phyloP scores from a whole-genome alignment of 2,329 filamentous ascomycete species.

The Fusarium sp. region DNA sequence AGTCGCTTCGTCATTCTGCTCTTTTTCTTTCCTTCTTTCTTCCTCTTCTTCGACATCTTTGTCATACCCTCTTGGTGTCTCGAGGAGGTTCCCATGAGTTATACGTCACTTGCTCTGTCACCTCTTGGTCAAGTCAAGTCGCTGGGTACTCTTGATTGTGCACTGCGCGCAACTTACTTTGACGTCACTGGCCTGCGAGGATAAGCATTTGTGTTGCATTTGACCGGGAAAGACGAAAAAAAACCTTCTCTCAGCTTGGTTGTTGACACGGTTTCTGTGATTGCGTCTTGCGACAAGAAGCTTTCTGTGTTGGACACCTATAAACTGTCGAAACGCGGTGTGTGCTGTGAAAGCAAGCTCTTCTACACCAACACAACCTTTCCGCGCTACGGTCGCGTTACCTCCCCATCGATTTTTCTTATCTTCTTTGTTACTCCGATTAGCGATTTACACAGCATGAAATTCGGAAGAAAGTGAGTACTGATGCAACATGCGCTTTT shows the following conservation, averaged over 20 bases:
- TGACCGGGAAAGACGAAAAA: not conserved
- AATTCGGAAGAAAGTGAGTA: constrained; percentile 71
- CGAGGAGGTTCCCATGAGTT: constrained; percentile 14
- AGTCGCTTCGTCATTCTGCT: constrained; percentile 6
- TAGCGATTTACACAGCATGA: constrained; percentile 56
- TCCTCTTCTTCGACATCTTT: not conserved
- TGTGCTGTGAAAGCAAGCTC: constrained; percentile 10
- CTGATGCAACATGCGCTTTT: not conserved
- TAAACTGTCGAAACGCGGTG: constrained; percentile 22
- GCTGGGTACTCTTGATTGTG: constrained; percentile 31
- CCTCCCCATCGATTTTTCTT: constrained; percentile 1
- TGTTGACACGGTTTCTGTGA: not conserved
- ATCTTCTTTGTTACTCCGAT: constrained; percentile 10
- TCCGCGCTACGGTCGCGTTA: constrained; percentile 2
- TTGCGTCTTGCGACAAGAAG: constrained; percentile 1
- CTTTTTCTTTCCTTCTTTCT: not conserved
- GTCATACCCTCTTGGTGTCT: not conserved
- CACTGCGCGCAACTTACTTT: constrained; percentile 18
- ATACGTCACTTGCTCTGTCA: constrained; percentile 7
- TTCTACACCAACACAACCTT: not conserved
- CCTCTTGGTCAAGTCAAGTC: constrained; percentile 26
- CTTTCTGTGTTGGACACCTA: constrained; percentile 10
- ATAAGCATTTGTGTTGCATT: constrained; percentile 17
- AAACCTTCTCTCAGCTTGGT: not conserved
- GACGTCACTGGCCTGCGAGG: constrained; percentile 21